Evolutionary conservation across 345 rosid species (phyloP).

Genomic region (Linum trigynum): DNA sequence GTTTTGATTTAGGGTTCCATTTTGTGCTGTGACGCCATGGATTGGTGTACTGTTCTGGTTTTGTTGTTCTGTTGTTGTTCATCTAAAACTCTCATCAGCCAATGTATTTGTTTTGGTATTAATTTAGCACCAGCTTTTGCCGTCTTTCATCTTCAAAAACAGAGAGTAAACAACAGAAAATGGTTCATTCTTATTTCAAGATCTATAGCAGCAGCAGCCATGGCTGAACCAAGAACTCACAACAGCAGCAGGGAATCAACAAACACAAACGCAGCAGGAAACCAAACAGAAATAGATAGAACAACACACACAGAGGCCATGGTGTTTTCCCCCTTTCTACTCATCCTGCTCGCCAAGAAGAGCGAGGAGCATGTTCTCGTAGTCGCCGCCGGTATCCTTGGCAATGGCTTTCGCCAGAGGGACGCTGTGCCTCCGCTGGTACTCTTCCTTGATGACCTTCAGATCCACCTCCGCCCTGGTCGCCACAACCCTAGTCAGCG

Average conservation of each 20-base stretch:
- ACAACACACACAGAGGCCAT: no score
- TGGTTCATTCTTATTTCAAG: not conserved
- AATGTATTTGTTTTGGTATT: no score
- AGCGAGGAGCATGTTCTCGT: conserved; percentile 61
- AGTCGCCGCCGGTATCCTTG: conserved; percentile 61
- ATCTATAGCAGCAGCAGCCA: no score
- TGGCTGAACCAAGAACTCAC: no score
- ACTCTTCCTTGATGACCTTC: conserved; percentile 54
- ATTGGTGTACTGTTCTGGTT: not conserved
- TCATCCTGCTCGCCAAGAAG: conserved; percentile 44
- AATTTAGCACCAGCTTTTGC: no score
- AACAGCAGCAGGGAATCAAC: no score
- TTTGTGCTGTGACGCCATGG: not conserved
- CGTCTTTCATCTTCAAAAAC: no score
- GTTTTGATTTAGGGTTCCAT: not conserved
- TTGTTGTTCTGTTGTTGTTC: not conserved
- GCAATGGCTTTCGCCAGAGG: conserved; percentile 45
- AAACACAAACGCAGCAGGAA: no score
- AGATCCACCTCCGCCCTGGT: conserved; percentile 69
- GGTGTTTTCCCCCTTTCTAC: no score
- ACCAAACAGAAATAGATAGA: no score
- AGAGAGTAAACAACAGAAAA: no score
- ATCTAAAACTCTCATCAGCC: no score
- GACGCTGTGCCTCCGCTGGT: conserved; percentile 48
- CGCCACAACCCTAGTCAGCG: conserved; percentile 62